Base-by-base conservation (phyloP, 768 basidiomycete genomes). In the Amanita muscaria region DNA sequence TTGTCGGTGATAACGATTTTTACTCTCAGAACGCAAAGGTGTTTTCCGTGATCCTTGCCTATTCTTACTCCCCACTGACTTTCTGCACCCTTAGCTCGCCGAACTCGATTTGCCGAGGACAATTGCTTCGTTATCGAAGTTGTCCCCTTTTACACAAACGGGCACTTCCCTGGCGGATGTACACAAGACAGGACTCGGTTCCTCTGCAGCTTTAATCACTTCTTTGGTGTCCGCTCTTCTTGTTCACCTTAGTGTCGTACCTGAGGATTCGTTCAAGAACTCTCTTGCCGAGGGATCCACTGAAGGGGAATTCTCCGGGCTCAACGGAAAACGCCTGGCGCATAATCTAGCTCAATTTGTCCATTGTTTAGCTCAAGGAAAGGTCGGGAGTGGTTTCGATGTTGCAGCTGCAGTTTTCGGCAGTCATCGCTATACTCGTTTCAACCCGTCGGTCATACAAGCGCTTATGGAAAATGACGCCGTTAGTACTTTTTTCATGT, bases 141-240 rank as follows among this genome's bases (percentile, higher is more conserved):
- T 97, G n/a, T 66, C 79, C 3, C 86, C 88, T 0, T 97, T 98
- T 67, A 70, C 67, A 24, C 68, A 73, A 19, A 81, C 87, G 12
- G 76, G 79, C 45, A 82, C 84, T 38, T 65, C 62, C 1, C 69
- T 99, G 29, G 65, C 73, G 1, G 67, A 88, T 40, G 93, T 94
- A n/a, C 92, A 97, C 74, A 99, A 99, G 67, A 98, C 96, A 0
- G 96, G 96, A 7, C 78, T 98, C 38, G 96, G 96, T 31, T 97
- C 93, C 5, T 96, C 92, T 2, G 96, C 96, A 4, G 91, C 96
- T 0, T 76, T 99, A 51, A 96, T 97, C 60, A 97, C 96, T 2
- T 94, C 94, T 34, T 77, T 98, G 48, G 85, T 91, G 40, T 81
- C 88, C 34, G 83, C 80, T 2, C 74, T 99, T 25, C 76, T 97